Evolutionary conservation across 805 yeast genomes (phyloP).

Genomic region (Sporopachydermia quercuum): DNA sequence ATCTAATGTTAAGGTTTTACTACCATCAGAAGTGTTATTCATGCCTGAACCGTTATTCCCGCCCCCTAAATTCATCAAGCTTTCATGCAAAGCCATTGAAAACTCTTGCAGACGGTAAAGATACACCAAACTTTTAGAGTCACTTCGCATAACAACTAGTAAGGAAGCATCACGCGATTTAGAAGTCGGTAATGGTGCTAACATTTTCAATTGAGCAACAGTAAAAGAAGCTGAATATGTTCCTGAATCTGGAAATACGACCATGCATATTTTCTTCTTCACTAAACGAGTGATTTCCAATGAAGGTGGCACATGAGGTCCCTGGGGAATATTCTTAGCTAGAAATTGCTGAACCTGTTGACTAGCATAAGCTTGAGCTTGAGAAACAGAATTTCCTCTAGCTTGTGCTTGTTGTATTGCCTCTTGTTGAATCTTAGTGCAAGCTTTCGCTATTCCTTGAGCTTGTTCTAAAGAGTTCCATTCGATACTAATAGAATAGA

Average conservation of each 20-base stretch:
- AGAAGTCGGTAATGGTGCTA: background rate
- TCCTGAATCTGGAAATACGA: too few species aligned
- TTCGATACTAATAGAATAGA: slow-evolving; percentile 29
- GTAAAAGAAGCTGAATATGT: background rate
- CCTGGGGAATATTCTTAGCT: slow-evolving; percentile 14
- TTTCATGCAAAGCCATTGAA: background rate
- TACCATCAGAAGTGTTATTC: background rate
- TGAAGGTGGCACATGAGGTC: slow-evolving; percentile 14
- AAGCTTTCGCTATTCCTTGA: slow-evolving; percentile 26
- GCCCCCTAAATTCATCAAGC: background rate
- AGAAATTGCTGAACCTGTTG: slow-evolving; percentile 21
- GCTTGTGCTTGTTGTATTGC: slow-evolving; percentile 3
- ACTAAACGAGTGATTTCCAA: slow-evolving; percentile 7
- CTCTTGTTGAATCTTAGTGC: slow-evolving; percentile 23
- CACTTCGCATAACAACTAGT: background rate
- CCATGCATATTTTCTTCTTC: background rate
- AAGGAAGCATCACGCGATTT: background rate
- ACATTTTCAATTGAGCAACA: background rate
- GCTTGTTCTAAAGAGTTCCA: slow-evolving; percentile 42
- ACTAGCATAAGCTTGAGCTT: slow-evolving; percentile 20
- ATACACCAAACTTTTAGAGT: background rate
- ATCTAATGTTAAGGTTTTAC: slow-evolving; percentile 10
- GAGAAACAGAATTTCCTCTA: slow-evolving; percentile 14
- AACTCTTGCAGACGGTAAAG: background rate
- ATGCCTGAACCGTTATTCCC: background rate